A percentile compares a stretch with the other conserved stretches of the same genome.
Conservation (phyloP, 1,284 basidiomycete species). For the Irpex sp. region DNA sequence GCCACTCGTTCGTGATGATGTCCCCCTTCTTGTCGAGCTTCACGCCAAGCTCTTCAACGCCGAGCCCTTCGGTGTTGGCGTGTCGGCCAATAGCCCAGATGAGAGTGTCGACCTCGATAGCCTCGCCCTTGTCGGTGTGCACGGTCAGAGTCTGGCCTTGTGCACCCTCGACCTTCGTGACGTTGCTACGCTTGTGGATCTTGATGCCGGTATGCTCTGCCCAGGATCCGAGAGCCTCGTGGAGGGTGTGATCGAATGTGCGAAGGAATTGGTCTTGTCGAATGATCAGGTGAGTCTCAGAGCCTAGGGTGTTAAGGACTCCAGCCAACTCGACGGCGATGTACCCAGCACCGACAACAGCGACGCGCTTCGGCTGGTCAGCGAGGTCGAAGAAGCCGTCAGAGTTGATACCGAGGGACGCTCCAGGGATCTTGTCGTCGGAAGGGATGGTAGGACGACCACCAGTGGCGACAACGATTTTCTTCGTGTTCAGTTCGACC, state of each 20-base stretch:
- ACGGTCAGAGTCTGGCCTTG: slow-evolving; percentile 68
- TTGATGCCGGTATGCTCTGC: slow-evolving; percentile 92
- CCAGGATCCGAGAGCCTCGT: slow-evolving; percentile 89
- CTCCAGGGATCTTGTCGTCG: slow-evolving; percentile 85
- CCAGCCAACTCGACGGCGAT: slow-evolving; percentile 96
- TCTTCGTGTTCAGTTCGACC: slow-evolving; percentile 71
- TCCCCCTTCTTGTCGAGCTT: slow-evolving; percentile 78
- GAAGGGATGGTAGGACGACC: slow-evolving; percentile 81
- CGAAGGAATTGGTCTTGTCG: slow-evolving; percentile 88
- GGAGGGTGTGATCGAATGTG: slow-evolving; percentile 88
- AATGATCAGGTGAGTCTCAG: slow-evolving; percentile 91
- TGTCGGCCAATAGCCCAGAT: slow-evolving; percentile 96
- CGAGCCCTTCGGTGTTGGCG: slow-evolving; percentile 77
- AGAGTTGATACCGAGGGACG: slow-evolving; percentile 85
- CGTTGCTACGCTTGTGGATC: slow-evolving; percentile 78
- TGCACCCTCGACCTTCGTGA: slow-evolving; percentile 76
- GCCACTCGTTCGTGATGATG: slow-evolving; percentile 89
- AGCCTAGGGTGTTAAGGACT: slow-evolving; percentile 82
- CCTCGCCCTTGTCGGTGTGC: slow-evolving; percentile 66
- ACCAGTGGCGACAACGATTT: slow-evolving; percentile 84
- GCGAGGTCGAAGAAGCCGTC: slow-evolving; percentile 96
- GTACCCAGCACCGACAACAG: slow-evolving; percentile 95
- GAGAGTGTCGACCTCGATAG: slow-evolving; percentile 83
- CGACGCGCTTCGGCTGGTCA: slow-evolving; percentile 90
- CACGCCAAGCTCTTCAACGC: slow-evolving; percentile 77